phyloP scores from a whole-genome alignment of 148 eudicot genomes.

The Oxyria digyna region DNA sequence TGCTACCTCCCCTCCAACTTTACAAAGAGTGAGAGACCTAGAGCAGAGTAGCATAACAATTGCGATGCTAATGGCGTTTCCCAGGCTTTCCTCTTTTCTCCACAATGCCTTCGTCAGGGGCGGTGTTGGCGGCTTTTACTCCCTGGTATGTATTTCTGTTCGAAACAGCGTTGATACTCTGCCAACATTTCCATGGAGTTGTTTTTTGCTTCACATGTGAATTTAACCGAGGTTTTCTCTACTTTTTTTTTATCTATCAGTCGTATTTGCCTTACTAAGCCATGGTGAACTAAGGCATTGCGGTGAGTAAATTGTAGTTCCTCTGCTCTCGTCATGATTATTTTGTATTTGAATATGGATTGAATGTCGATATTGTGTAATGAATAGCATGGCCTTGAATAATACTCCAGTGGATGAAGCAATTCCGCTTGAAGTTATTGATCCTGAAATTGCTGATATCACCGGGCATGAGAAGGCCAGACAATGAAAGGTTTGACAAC shows the following conservation, averaged over 20 bases:
- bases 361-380: background rate
- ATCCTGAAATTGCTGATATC: conserved; percentile 91
- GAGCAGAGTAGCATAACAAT: conserved; percentile 15
- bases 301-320: conserved; percentile 36
- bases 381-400: background rate
- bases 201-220: background rate
- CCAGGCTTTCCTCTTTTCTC: conserved; percentile 49
- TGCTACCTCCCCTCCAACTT: background rate
- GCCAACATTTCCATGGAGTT: background rate
- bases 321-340: too few species aligned
- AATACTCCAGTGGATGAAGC: conserved; percentile 77
- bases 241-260: conserved; percentile 19
- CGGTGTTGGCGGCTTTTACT: conserved; percentile 44
- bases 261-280: conserved; percentile 71
- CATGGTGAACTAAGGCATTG: conserved; percentile 38
- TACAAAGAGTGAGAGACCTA: background rate
- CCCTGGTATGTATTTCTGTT: conserved; percentile 34
- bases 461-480: conserved; percentile 89
- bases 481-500: conserved; percentile 68
- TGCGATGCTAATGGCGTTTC: conserved; percentile 92
- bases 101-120: conserved; percentile 43
- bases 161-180: background rate
- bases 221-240: background rate
- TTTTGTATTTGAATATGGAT: background rate
- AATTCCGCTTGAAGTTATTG: conserved; percentile 67